Evolutionary conservation across 2,329 filamentous ascomycete genomes (phyloP).

Genomic region (Colletotrichum chlorophyti): DNA sequence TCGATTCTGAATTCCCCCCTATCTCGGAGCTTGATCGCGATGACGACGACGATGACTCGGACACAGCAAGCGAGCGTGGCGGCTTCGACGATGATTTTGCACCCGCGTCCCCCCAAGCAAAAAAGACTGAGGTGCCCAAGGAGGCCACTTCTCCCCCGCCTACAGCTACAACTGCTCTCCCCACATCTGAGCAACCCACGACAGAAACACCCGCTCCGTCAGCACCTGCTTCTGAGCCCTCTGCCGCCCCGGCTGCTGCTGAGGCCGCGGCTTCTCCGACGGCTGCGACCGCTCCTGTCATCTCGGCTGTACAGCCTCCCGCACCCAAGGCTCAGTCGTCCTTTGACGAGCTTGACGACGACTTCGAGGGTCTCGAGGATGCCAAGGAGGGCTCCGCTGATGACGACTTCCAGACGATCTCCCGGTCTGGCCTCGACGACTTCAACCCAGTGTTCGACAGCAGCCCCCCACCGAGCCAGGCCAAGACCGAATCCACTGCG

Average conservation of each 20-base stretch:
- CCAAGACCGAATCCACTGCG: conserved; percentile 59
- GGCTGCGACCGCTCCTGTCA: not conserved
- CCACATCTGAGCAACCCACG: not conserved
- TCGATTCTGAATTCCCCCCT: conserved; percentile 86
- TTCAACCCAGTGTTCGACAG: conserved; percentile 86
- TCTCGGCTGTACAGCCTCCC: conserved; percentile 36
- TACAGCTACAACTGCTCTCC: conserved; percentile 37
- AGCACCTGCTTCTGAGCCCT: conserved; percentile 4
- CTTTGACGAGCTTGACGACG: conserved; percentile 80
- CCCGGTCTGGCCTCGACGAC: conserved; percentile 74
- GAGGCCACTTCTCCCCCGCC: conserved; percentile 24
- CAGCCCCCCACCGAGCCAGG: conserved; percentile 60
- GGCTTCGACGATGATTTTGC: conserved; percentile 96
- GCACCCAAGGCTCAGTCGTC: conserved; percentile 50
- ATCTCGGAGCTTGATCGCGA: conserved; percentile 86
- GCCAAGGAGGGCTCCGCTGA: conserved; percentile 82
- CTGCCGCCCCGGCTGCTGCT: conserved; percentile 38
- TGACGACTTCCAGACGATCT: conserved; percentile 80
- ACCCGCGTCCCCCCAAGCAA: conserved; percentile 59
- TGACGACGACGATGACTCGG: conserved; percentile 74
- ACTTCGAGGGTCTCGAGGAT: conserved; percentile 84
- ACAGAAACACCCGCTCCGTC: conserved; percentile 6
- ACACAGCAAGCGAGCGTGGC: conserved; percentile 77
- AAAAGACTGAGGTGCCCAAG: conserved; percentile 35
- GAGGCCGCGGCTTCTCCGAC: not conserved